Evolutionary conservation across 352 stramenopile genomes (phyloP), one percentile per base, ranked within the genome.

Genomic region (Phytophthora pluvialis): DNA sequence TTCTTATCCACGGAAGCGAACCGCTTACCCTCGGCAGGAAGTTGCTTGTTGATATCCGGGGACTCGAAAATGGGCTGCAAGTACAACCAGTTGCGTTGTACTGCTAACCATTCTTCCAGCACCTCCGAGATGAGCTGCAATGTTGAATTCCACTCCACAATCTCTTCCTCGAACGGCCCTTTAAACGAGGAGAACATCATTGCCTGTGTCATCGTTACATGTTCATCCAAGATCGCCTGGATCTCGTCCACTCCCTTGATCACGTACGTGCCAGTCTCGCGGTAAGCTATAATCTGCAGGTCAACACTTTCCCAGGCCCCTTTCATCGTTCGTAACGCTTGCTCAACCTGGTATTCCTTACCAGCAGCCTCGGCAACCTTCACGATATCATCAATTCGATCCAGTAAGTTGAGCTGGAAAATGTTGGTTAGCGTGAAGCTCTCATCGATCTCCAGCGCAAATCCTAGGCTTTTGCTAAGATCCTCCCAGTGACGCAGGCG

Each of bases 181-280:
- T 98, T 99, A 67, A 98, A 99, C 1, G 91, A 83, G 1, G 89
- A 98, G 50, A 98, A 98, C 77, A 97, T 95, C 95, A 99, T 98
- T 6, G 93, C 94, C 56, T 98, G 93, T 3, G 96, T 98, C 80
- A 97, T 98, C 0, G 94, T 98, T 21, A 99, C 91, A 57, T 99
- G 96, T 58, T 99, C 96, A 50, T 99, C 96, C 11, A 99, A 73
- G 2, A 99, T 87, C 15, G 83, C 77, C 65, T 98, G 95, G 21
- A 98, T 96, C 58, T 98, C 95, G 51, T 99, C 96, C 10, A 97
- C 90, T 11, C 93, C 94, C 46, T 97, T 98, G 59, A 99, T 89
- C 28, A 98, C 97, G 45, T 87, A 98, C 12, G 96, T 99, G 4
- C 92, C 95, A 6, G 96, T 98, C 48, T 98, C 94, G 12, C 90